Evolutionary conservation across 352 stramenopile species (phyloP), one percentile per base, ranked within the genome.

Genomic region (Phytopythium mirpurense): DNA sequence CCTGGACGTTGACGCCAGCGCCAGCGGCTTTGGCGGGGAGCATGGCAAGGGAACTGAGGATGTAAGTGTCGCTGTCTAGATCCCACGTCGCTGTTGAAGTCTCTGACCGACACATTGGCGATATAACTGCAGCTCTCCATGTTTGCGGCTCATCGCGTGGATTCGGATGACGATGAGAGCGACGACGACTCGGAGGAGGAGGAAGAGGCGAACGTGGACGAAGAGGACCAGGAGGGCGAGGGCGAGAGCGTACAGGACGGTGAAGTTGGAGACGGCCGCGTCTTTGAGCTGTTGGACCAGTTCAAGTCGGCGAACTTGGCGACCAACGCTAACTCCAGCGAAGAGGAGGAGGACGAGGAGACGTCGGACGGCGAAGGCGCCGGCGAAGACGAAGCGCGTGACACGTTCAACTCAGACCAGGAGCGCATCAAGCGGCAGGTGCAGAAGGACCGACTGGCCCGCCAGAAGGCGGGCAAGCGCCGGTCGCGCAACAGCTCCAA

Each of bases 361-460:
- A 50, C 32, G 44, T 59, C 56, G 16, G 65, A 74, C n/a, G 46
- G 63, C n/a, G 59, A 68, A 8, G 62, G 54, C 14, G 69, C 76
- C 42, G 51, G 63, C 15, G 59, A 68, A 11, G 62, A 54, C 16
- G 69, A 79, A 44, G 51, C 40, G 8, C 64, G 78, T 0, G 68
- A 90, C 41, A 43, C 65, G 11, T 64, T 84, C 29, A 66, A 70
- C 26, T 63, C 70, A 21, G 76, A 92, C 44, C 87, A 68, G 41
- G 78, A 92, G 51, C 62, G 86, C 37, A 92, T 90, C 49, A 92
- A 92, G 67, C 78, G 83, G 49, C 81, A 75, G 10, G 85, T 95
- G 49, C 83, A 90, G 53, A 80, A 84, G 21, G 75, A 88, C 23
- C 73, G 84, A 10, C 62, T 78, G 50, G 60, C 73, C 46, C 75